phyloP scores from a whole-genome alignment of 306 rosid species.

The Casuarina glauca region DNA sequence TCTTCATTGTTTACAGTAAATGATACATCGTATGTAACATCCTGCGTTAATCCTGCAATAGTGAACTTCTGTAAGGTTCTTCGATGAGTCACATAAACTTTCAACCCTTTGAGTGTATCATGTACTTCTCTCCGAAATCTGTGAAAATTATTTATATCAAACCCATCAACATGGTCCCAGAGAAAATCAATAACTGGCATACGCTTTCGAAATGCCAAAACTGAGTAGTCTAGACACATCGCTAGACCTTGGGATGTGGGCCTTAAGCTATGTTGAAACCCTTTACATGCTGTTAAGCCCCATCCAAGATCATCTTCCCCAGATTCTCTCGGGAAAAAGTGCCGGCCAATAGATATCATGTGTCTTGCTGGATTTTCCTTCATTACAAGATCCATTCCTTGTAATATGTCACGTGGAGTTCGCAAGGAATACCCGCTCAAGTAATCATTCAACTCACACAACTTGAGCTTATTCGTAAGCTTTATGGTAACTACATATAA shows the following conservation, averaged over 20 bases:
- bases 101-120: constrained; percentile 42
- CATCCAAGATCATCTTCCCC: constrained; percentile 44
- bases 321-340: constrained; percentile 49
- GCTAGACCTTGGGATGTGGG: constrained; percentile 65
- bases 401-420: constrained; percentile 70
- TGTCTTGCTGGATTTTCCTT: constrained; percentile 65
- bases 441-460: constrained; percentile 56
- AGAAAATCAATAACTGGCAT: constrained; percentile 62
- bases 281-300: constrained; percentile 53
- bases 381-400: constrained; percentile 72
- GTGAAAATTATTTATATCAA: constrained; percentile 37
- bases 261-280: constrained; percentile 60
- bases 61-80: constrained; percentile 48
- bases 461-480: constrained; percentile 46
- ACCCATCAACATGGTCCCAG: constrained; percentile 31
- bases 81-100: constrained; percentile 73
- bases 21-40: constrained; percentile 39
- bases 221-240: constrained; percentile 70
- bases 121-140: constrained; percentile 36
- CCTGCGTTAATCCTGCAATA: constrained; percentile 41
- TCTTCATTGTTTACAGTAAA: constrained; percentile 42
- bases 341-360: constrained; percentile 55
- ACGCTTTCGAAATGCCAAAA: constrained; percentile 58
- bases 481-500: constrained; percentile 46
- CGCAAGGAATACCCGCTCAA: constrained; percentile 36